phyloP scores from a whole-genome alignment of 2,329 filamentous ascomycete species.

The Westerdykella aurantiaca region DNA sequence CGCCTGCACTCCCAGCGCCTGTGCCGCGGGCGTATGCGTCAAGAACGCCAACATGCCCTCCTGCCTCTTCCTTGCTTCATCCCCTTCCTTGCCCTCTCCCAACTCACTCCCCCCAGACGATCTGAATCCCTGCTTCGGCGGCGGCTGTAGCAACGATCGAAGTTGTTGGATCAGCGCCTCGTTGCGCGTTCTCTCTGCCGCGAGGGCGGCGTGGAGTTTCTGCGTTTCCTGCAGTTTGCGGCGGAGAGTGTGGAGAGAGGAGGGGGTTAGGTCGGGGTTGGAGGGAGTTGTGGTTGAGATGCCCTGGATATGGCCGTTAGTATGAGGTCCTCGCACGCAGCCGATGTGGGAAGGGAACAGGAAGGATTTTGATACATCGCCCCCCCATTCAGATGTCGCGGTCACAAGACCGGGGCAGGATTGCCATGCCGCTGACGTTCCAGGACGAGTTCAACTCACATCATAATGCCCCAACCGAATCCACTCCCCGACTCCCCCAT shows the following conservation, averaged over 20 bases:
- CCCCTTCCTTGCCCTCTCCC: background rate
- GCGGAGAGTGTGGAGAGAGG: slow-evolving; percentile 66
- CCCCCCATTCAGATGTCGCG: no score
- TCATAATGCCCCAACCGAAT: slow-evolving; percentile 82
- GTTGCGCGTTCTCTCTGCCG: slow-evolving; percentile 66
- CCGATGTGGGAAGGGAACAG: background rate
- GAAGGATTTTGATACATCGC: no score
- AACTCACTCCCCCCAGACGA: slow-evolving; percentile 7
- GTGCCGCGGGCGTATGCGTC: slow-evolving; percentile 45
- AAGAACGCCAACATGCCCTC: slow-evolving; percentile 50
- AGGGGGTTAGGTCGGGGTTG: slow-evolving; percentile 51
- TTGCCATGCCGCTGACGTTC: no score
- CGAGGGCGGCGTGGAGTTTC: slow-evolving; percentile 64
- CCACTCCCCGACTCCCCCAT: slow-evolving; percentile 57
- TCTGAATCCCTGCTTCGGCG: slow-evolving; percentile 15
- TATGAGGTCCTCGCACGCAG: background rate
- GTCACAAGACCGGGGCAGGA: no score
- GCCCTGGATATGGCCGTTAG: slow-evolving; percentile 12
- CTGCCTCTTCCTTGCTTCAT: slow-evolving; percentile 1
- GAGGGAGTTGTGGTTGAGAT: slow-evolving; percentile 16
- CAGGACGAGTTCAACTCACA: slow-evolving; percentile 37
- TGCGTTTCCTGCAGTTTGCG: slow-evolving; percentile 72
- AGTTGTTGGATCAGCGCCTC: slow-evolving; percentile 63
- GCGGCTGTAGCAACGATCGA: slow-evolving; percentile 46
- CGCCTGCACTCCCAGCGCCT: slow-evolving; percentile 41